Conservation (phyloP, 192 early-diverging fungal genomes). For the Funneliformis geosporum region DNA sequence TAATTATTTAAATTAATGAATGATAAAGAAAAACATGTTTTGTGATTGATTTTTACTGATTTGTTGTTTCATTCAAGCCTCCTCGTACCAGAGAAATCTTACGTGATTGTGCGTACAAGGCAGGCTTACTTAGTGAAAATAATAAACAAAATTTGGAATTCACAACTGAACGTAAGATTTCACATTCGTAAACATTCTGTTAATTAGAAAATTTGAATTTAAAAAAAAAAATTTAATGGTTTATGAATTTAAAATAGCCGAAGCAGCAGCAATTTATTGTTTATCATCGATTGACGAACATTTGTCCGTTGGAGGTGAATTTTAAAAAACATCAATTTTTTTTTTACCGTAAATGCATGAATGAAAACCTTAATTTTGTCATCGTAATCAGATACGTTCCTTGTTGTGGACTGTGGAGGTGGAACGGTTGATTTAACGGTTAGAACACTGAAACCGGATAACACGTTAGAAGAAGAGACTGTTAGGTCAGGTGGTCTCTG, state of each 20-base stretch:
- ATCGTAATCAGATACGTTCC: slow-evolving; percentile 29
- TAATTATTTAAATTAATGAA: not conserved
- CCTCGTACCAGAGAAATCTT: slow-evolving; percentile 4
- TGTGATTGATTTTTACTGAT: not conserved
- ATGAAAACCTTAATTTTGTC: not conserved
- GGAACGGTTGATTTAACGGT: slow-evolving; percentile 52
- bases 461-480: slow-evolving; percentile 32
- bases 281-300: not conserved
- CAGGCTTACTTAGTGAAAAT: not conserved
- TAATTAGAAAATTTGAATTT: not conserved
- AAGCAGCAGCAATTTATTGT: not conserved
- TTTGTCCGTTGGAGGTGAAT: not conserved
- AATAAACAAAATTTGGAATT: not conserved
- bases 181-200: not conserved
- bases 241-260: not conserved
- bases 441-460: not conserved
- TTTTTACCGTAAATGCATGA: not conserved
- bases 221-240: not conserved
- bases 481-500: slow-evolving; percentile 10
- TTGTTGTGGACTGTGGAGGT: slow-evolving; percentile 52
- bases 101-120: slow-evolving; percentile 11
- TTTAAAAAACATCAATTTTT: not conserved
- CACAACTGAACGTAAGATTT: slow-evolving; percentile 27
- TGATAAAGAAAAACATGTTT: not conserved
- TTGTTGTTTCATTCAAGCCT: not conserved